Evolutionary conservation across 768 basidiomycete genomes (phyloP).

Genomic region (Ramaria rubella): DNA sequence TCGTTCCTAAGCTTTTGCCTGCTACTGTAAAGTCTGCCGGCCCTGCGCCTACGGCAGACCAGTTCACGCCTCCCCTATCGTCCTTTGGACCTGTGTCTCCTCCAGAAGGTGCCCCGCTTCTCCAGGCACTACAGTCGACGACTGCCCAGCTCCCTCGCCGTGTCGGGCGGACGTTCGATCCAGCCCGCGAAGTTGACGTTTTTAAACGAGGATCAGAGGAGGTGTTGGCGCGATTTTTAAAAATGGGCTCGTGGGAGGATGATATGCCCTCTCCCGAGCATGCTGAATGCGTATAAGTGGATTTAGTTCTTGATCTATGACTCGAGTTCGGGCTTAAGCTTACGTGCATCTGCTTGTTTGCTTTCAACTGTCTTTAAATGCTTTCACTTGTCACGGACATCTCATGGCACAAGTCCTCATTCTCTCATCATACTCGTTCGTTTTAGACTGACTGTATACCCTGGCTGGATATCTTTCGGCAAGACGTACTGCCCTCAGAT

Average conservation of each 20-base stretch:
- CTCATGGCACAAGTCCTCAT: too few species aligned
- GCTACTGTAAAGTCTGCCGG: background rate
- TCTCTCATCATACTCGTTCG: too few species aligned
- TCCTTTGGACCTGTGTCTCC: slow-evolving; percentile 50
- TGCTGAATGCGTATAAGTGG: too few species aligned
- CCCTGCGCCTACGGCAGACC: slow-evolving; percentile 8
- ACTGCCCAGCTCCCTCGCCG: slow-evolving; percentile 30
- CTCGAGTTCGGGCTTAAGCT: too few species aligned
- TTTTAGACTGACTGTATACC: too few species aligned
- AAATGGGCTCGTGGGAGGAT: slow-evolving; percentile 62
- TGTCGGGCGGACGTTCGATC: slow-evolving; percentile 73
- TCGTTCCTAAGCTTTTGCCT: background rate
- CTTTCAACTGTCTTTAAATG: too few species aligned
- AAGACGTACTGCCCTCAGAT: too few species aligned
- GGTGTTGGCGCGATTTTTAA: slow-evolving; percentile 76
- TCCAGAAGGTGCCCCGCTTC: slow-evolving; percentile 31
- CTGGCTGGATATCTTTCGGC: too few species aligned
- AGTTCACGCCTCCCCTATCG: slow-evolving; percentile 48
- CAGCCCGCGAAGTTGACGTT: slow-evolving; percentile 73
- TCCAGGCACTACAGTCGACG: slow-evolving; percentile 22
- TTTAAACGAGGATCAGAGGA: slow-evolving; percentile 88
- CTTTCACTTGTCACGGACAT: too few species aligned
- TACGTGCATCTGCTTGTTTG: too few species aligned
- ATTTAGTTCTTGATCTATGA: too few species aligned
- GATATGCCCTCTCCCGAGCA: too few species aligned